These are phyloP conservation scores for Periconia macrospinosa DNA, from an alignment of 2,329 filamentous ascomycete genomes.

Conservation along the genomic window DNA sequence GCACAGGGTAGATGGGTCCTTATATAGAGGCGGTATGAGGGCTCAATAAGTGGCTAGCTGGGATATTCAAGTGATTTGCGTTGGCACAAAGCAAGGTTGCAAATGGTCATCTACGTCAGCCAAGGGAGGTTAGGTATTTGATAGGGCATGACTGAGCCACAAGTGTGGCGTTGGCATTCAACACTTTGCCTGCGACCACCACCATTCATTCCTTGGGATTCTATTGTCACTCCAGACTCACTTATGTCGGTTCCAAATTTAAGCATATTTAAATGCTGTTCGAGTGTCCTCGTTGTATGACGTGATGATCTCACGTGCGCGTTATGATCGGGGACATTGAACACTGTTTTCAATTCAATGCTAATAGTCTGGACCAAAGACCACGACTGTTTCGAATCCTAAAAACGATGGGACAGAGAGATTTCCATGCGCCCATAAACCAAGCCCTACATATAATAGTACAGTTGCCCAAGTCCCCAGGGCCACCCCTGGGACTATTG, in stretches of 20 bases:
- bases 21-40: constrained; percentile 9
- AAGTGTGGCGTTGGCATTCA: not conserved
- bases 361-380: not conserved
- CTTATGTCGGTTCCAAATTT: not conserved
- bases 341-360: not conserved
- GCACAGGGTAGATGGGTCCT: constrained; percentile 12
- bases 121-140: not conserved
- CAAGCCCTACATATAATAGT: not conserved
- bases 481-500: not conserved
- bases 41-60: not conserved
- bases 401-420: not conserved
- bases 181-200: not conserved
- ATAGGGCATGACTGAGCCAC: not conserved
- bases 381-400: not conserved
- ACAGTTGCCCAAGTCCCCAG: not conserved
- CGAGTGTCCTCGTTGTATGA: not conserved
- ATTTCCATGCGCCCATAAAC: not conserved
- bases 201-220: not conserved
- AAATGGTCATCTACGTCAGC: constrained; percentile 5
- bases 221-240: too few species aligned
- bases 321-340: too few species aligned
- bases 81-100: constrained; percentile 1
- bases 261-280: not conserved
- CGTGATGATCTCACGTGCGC: too few species aligned
- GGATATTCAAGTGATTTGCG: too few species aligned